phyloP scores from a whole-genome alignment of 2,329 filamentous ascomycete species.

The Seiridium unicorne region DNA sequence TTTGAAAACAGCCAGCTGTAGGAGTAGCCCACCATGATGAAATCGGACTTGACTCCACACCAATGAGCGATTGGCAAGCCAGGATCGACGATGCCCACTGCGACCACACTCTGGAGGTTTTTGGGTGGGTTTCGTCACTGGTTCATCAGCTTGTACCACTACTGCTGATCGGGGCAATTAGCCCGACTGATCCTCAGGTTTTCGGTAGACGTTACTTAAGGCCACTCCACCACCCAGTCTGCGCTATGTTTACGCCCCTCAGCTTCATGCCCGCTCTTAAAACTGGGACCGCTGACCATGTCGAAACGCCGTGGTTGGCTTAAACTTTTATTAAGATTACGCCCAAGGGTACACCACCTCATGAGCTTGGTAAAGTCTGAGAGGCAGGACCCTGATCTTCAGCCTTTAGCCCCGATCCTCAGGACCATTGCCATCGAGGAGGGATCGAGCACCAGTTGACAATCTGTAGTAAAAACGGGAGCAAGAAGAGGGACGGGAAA shows the following conservation, averaged over 20 bases:
- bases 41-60: not conserved
- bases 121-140: not conserved
- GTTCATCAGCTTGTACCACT: not conserved
- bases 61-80: too few relatives aligned
- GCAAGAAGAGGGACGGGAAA: not conserved
- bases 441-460: not conserved
- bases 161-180: not conserved
- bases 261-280: not conserved
- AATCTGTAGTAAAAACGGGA: not conserved
- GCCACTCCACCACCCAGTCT: not conserved
- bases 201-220: not conserved
- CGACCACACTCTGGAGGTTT: too few relatives aligned
- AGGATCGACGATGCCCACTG: not conserved
- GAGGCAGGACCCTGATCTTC: conserved; percentile 1
- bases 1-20: too few relatives aligned
- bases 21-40: not conserved
- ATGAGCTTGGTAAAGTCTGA: not conserved
- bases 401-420: not conserved
- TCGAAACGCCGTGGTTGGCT: not conserved
- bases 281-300: not conserved
- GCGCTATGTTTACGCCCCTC: not conserved
- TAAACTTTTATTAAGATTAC: not conserved
- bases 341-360: not conserved
- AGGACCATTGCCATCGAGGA: not conserved
- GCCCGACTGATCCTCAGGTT: not conserved